Percentiles rank a stretch among this genome's conserved stretches.
Evolutionary conservation across 352 stramenopile species (phyloP).

Genomic region (Thalassiosira delicatula): DNA sequence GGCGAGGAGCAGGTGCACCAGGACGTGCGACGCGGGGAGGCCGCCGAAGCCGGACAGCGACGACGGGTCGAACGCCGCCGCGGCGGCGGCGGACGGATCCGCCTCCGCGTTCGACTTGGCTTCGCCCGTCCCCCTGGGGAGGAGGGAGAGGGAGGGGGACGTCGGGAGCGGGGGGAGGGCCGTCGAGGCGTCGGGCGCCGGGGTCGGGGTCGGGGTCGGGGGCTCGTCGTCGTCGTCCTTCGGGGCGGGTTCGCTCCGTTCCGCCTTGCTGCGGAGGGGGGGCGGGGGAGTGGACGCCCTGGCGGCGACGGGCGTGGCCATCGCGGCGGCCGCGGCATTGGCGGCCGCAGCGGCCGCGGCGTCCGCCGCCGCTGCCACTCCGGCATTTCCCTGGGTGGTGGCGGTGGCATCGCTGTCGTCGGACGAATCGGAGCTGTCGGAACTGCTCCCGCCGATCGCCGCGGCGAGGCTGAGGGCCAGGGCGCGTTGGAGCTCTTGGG

Average conservation of each 20-base stretch:
- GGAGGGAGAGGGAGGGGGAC: constrained; percentile 38
- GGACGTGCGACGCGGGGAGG: constrained; percentile 73
- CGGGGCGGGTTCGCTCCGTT: background rate
- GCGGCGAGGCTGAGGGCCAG: constrained; percentile 71
- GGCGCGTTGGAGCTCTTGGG: constrained; percentile 73
- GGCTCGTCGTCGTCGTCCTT: background rate
- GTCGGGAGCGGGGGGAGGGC: constrained; percentile 51
- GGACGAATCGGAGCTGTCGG: constrained; percentile 29
- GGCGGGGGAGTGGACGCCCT: background rate
- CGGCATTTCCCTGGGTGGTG: constrained; percentile 1
- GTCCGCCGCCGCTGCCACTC: background rate
- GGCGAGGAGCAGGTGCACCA: constrained; percentile 73
- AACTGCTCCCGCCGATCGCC: constrained; percentile 19
- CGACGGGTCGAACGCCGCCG: constrained; percentile 71
- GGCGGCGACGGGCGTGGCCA: background rate
- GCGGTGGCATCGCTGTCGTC: background rate
- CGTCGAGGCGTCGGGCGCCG: background rate
- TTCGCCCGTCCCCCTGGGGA: constrained; percentile 24
- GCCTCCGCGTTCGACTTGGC: constrained; percentile 26
- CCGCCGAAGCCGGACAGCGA: constrained; percentile 72
- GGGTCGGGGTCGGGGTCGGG: background rate
- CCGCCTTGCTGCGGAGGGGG: background rate
- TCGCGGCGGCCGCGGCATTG: background rate
- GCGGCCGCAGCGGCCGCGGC: constrained; percentile 5
- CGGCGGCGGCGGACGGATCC: constrained; percentile 11